Percentiles rank a stretch among this genome's conserved stretches.
Evolutionary conservation across 805 yeast species (phyloP).

Genomic region (Ogataea populi-albae): DNA sequence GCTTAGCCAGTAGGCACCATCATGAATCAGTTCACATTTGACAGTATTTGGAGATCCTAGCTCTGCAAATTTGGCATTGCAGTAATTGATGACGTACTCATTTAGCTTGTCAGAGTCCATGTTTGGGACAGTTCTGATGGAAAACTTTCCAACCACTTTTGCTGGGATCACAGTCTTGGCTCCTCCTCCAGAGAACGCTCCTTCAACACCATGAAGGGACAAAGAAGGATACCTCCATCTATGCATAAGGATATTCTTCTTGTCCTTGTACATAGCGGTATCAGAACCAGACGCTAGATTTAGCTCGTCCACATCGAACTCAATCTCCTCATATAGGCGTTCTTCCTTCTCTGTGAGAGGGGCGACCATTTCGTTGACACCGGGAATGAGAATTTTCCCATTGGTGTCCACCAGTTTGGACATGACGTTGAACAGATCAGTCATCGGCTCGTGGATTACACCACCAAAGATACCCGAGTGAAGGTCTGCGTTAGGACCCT

Average conservation of each 20-base stretch:
- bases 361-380: slow-evolving; percentile 92
- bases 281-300: slow-evolving; percentile 86
- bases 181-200: slow-evolving; percentile 92
- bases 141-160: slow-evolving; percentile 88
- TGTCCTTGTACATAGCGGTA: slow-evolving; percentile 72
- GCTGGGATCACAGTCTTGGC: slow-evolving; percentile 99
- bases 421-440: slow-evolving; percentile 80
- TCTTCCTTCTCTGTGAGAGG: slow-evolving; percentile 82
- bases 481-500: slow-evolving; percentile 95
- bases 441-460: slow-evolving; percentile 94
- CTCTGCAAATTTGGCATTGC: slow-evolving; percentile 60
- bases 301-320: slow-evolving; percentile 78
- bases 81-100: slow-evolving; percentile 68
- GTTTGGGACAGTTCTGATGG: slow-evolving; percentile 96
- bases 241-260: slow-evolving; percentile 88
- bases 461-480: slow-evolving; percentile 99
- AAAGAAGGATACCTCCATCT: slow-evolving; percentile 99
- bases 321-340: slow-evolving; percentile 77
- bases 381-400: slow-evolving; percentile 86
- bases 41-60: slow-evolving; percentile 75
- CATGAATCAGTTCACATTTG: slow-evolving; percentile 78
- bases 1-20: slow-evolving; percentile 94
- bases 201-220: slow-evolving; percentile 95
- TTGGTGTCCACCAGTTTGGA: slow-evolving; percentile 71
- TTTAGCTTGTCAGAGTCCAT: slow-evolving; percentile 79